Conservation (phyloP, 768 basidiomycete species). For the Amanita rimosa region DNA sequence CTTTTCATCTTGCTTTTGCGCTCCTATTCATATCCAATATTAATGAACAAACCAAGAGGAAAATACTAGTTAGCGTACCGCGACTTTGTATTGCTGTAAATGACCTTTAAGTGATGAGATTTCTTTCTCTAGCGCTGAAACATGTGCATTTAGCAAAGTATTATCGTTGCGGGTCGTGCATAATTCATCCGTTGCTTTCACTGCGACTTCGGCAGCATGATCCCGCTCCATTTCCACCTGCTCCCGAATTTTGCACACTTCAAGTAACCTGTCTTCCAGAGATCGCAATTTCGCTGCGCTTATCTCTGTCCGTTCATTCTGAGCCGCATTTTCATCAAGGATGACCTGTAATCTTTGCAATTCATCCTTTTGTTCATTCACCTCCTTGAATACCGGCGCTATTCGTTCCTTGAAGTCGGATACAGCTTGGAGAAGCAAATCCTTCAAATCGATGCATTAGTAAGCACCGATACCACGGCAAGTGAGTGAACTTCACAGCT, state of each 20-base stretch:
- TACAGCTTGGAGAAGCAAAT: constrained; percentile 21
- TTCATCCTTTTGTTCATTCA: constrained; percentile 18
- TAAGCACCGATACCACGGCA: not conserved
- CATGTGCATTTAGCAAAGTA: constrained; percentile 10
- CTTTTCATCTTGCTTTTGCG: constrained; percentile 7
- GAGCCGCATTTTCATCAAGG: constrained; percentile 6
- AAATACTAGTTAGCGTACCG: constrained; percentile 12
- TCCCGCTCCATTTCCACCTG: constrained; percentile 16
- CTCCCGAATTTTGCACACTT: constrained; percentile 9
- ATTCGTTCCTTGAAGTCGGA: constrained; percentile 30
- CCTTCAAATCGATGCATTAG: constrained; percentile 12
- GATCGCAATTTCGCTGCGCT: constrained; percentile 11
- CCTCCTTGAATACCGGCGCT: constrained; percentile 22
- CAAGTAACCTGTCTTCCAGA: constrained; percentile 13
- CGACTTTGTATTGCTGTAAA: constrained; percentile 18
- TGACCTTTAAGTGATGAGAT: constrained; percentile 19
- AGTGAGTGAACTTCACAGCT: constrained; percentile 12
- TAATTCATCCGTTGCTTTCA: constrained; percentile 16
- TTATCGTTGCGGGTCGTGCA: constrained; percentile 10
- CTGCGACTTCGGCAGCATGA: constrained; percentile 17
- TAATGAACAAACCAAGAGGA: not conserved
- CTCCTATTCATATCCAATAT: not conserved
- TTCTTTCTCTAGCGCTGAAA: constrained; percentile 17
- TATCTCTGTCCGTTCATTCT: constrained; percentile 9
- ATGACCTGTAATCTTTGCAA: constrained; percentile 14